phyloP scores from a whole-genome alignment of 345 rosid genomes.

The Eucalyptus leucophloia region DNA sequence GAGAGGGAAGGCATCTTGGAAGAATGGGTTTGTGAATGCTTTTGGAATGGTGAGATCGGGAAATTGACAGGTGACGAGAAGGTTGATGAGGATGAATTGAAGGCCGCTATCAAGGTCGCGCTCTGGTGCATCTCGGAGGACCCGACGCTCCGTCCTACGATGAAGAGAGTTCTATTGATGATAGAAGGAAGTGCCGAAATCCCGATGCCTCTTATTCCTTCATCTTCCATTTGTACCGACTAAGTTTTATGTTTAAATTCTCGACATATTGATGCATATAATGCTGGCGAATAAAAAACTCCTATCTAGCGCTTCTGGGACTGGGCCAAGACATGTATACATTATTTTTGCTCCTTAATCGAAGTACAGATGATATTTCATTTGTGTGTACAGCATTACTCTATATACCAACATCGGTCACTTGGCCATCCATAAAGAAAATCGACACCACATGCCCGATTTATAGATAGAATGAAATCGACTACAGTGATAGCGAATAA shows the following conservation, averaged over 20 bases:
- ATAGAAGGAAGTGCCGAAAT: not conserved
- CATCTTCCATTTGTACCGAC: not conserved
- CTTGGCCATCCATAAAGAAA: not conserved
- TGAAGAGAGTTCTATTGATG: not conserved
- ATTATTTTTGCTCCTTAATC: not conserved
- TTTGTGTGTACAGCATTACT: not conserved
- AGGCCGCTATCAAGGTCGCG: not conserved
- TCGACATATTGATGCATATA: not conserved
- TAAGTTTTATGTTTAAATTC: not conserved
- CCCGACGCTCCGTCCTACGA: not conserved
- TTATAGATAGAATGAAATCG: not conserved
- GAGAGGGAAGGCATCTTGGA: conserved; percentile 2
- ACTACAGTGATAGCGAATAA: too few species aligned
- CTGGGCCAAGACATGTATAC: not conserved
- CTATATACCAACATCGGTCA: not conserved
- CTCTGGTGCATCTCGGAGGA: conserved; percentile 8
- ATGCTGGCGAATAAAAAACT: not conserved
- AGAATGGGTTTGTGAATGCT: conserved; percentile 4
- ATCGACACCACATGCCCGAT: not conserved
- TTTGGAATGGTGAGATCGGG: not conserved
- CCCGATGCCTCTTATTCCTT: not conserved
- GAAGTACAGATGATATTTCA: not conserved
- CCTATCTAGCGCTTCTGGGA: not conserved
- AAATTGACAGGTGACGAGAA: not conserved
- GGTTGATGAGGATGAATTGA: not conserved